These are phyloP conservation scores for Colletotrichum eremochloae DNA, from an alignment of 2,329 filamentous ascomycete species.

Conservation along the genomic window DNA sequence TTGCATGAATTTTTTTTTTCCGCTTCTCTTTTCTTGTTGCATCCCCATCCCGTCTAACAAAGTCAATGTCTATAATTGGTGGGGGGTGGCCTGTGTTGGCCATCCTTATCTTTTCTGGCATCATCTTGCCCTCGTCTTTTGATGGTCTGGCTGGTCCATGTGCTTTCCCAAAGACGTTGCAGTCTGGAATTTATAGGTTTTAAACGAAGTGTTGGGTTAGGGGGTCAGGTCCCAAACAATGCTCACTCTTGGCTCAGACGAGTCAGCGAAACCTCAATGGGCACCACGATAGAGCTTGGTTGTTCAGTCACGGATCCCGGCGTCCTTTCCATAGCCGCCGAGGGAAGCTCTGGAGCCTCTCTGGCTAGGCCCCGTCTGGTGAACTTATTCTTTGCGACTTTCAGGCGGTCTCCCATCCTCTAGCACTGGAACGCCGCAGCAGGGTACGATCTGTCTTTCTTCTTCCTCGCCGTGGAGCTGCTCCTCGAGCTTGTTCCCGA, in stretches of 20 bases:
- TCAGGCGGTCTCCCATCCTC: constrained; percentile 20
- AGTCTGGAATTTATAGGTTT: not conserved
- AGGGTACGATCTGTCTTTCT: constrained; percentile 72
- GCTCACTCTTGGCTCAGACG: too few relatives aligned
- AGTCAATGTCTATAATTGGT: constrained; percentile 4
- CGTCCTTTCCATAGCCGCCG: too few relatives aligned
- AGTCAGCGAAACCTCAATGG: too few relatives aligned
- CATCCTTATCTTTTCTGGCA: not conserved
- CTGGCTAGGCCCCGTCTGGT: not conserved
- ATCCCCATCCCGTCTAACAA: not conserved
- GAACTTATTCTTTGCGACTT: not conserved
- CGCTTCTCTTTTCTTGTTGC: not conserved
- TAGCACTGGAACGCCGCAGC: constrained; percentile 70
- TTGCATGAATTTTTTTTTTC: not conserved
- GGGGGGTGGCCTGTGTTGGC: not conserved
- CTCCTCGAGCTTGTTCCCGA: constrained; percentile 68
- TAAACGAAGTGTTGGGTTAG: not conserved
- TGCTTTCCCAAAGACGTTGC: not conserved
- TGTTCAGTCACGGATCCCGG: not conserved
- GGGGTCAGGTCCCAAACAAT: too few relatives aligned
- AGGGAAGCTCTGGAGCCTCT: not conserved
- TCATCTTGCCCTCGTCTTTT: not conserved
- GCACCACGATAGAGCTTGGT: not conserved
- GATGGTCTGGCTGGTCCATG: not conserved
- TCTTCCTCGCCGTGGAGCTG: constrained; percentile 67